Conservation (phyloP, 306 rosid species). For the Lotus japonicus region DNA sequence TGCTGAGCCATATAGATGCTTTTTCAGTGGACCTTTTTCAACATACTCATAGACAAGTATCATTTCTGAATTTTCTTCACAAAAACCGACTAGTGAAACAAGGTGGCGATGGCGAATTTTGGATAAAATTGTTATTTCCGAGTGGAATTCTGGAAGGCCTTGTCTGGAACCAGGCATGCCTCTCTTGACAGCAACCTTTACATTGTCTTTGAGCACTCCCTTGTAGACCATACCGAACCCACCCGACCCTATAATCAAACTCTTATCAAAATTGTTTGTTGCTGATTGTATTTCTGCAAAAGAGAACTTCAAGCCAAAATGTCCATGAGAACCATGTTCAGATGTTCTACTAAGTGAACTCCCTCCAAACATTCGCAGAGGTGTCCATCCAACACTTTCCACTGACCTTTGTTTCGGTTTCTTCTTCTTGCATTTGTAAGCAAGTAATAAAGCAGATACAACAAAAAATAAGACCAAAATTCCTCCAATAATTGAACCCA, state of each 20-base stretch:
- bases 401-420: slow-evolving; percentile 43
- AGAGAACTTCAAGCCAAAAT: slow-evolving; percentile 65
- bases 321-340: slow-evolving; percentile 76
- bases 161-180: slow-evolving; percentile 95
- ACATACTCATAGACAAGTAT: slow-evolving; percentile 89
- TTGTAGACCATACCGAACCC: slow-evolving; percentile 94
- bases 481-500: slow-evolving; percentile 64
- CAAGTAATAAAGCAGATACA: slow-evolving; percentile 40
- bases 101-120: slow-evolving; percentile 93
- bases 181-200: slow-evolving; percentile 92
- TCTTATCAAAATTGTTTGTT: slow-evolving; percentile 75
- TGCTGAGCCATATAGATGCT: slow-evolving; percentile 67
- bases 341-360: slow-evolving; percentile 82
- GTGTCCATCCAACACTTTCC: slow-evolving; percentile 88
- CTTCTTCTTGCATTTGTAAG: slow-evolving; percentile 50
- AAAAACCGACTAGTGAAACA: slow-evolving; percentile 86
- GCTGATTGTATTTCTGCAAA: slow-evolving; percentile 68
- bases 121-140: slow-evolving; percentile 77
- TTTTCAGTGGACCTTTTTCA: slow-evolving; percentile 84
- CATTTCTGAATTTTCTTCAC: slow-evolving; percentile 96
- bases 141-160: slow-evolving; percentile 97
- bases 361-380: slow-evolving; percentile 64
- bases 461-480: slow-evolving; percentile 33
- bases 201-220: slow-evolving; percentile 64
- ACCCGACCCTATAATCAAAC: slow-evolving; percentile 74